Percentiles rank a stretch among this genome's conserved stretches.
Conservation (phyloP, 805 yeast genomes). For the Saturnispora saitoi region DNA sequence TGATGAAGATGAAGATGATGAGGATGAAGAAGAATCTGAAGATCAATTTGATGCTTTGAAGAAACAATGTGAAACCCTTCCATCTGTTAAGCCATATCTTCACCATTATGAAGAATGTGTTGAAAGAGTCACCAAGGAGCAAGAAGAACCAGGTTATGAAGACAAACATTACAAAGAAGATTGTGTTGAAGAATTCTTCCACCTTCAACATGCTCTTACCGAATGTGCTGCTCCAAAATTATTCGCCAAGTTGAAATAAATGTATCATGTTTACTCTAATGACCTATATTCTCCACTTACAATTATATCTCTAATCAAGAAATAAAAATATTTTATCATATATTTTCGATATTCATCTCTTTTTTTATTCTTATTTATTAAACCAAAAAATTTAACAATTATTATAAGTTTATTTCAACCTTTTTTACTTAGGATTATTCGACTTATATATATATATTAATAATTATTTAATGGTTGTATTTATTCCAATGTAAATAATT, state of each 20-base stretch:
- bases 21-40: slow-evolving; percentile 48
- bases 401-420: too few relatives aligned
- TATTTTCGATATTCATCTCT: neutral
- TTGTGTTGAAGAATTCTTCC: slow-evolving; percentile 97
- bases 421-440: too few relatives aligned
- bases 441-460: too few relatives aligned
- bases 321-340: neutral
- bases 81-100: slow-evolving; percentile 59
- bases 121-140: slow-evolving; percentile 85
- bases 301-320: neutral
- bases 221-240: slow-evolving; percentile 88
- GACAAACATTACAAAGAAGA: slow-evolving; percentile 84
- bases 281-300: neutral
- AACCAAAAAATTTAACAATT: too few relatives aligned
- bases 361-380: slow-evolving; percentile 1
- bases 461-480: too few relatives aligned
- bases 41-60: slow-evolving; percentile 60
- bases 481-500: neutral
- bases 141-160: slow-evolving; percentile 77
- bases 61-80: slow-evolving; percentile 61
- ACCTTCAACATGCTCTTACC: slow-evolving; percentile 86
- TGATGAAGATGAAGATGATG: slow-evolving; percentile 33
- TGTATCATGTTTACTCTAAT: neutral
- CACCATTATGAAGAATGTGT: slow-evolving; percentile 94
- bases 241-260: slow-evolving; percentile 74